Evolutionary conservation across 164 flowering plant genomes (phyloP).

Genomic region (Vitis amurensis): DNA sequence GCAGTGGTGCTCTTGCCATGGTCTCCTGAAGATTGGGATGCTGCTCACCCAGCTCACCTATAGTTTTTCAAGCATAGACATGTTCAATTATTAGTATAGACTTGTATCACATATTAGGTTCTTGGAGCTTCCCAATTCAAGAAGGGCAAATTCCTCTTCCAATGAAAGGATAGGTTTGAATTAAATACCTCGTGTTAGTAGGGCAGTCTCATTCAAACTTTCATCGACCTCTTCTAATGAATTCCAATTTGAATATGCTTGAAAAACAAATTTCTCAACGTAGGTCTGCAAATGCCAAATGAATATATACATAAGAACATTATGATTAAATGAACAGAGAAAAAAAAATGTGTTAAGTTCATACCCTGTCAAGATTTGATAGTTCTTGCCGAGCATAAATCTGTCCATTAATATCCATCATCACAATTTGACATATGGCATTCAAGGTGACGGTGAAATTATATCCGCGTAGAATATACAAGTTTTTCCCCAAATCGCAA

Average conservation of each 20-base stretch:
- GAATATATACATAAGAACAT: neutral
- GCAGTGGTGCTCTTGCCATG: no score
- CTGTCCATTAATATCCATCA: constrained; percentile 38
- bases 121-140: neutral
- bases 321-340: neutral
- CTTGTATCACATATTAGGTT: no score
- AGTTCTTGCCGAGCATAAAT: constrained; percentile 15
- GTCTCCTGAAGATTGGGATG: no score
- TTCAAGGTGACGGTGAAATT: constrained; percentile 32
- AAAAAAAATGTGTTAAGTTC: neutral
- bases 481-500: constrained; percentile 52
- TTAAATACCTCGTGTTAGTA: constrained; percentile 45
- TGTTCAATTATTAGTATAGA: neutral
- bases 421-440: constrained; percentile 57
- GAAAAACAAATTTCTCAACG: constrained; percentile 32
- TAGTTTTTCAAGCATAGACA: neutral
- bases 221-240: constrained; percentile 40
- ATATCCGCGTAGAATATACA: constrained; percentile 21
- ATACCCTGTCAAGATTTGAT: constrained; percentile 14
- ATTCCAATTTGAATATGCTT: constrained; percentile 38
- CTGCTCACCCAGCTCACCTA: neutral
- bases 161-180: neutral
- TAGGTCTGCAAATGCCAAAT: constrained; percentile 20
- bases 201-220: constrained; percentile 23
- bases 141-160: neutral